Conservation (phyloP, 2,329 filamentous ascomycete species). For the Aureobasidium subglaciale region DNA sequence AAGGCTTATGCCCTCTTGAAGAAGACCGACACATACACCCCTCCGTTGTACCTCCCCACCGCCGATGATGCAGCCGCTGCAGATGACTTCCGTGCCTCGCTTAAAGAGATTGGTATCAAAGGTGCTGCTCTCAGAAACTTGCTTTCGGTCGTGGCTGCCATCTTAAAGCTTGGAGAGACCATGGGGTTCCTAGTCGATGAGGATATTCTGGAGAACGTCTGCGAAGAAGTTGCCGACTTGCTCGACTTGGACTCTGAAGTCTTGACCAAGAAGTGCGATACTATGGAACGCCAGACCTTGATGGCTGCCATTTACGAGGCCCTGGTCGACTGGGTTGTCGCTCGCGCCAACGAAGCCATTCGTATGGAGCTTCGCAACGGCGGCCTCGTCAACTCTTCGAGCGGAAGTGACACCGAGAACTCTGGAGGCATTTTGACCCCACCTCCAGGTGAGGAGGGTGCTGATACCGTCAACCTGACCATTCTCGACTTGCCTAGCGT, state of each 20-base stretch:
- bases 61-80: constrained; percentile 88
- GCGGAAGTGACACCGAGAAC: constrained; percentile 46
- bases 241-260: constrained; percentile 82
- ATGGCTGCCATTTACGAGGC: constrained; percentile 88
- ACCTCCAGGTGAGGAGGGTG: constrained; percentile 61
- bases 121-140: constrained; percentile 74
- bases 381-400: constrained; percentile 59
- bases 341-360: constrained; percentile 82
- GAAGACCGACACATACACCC: constrained; percentile 75
- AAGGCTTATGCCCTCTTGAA: constrained; percentile 72
- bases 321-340: constrained; percentile 88
- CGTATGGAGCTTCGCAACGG: constrained; percentile 63
- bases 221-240: constrained; percentile 81
- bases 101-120: constrained; percentile 92
- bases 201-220: constrained; percentile 76
- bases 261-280: constrained; percentile 69
- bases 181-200: constrained; percentile 77
- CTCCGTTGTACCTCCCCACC: constrained; percentile 82
- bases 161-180: constrained; percentile 88
- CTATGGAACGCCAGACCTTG: constrained; percentile 73
- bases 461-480: constrained; percentile 82
- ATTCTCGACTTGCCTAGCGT: constrained; percentile 79
- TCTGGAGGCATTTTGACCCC: constrained; percentile 53
- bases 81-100: constrained; percentile 79
- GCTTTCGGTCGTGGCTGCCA: constrained; percentile 74